Evolutionary conservation across 116 monocot species (phyloP).

Genomic region (Papilionanthe hybrid): DNA sequence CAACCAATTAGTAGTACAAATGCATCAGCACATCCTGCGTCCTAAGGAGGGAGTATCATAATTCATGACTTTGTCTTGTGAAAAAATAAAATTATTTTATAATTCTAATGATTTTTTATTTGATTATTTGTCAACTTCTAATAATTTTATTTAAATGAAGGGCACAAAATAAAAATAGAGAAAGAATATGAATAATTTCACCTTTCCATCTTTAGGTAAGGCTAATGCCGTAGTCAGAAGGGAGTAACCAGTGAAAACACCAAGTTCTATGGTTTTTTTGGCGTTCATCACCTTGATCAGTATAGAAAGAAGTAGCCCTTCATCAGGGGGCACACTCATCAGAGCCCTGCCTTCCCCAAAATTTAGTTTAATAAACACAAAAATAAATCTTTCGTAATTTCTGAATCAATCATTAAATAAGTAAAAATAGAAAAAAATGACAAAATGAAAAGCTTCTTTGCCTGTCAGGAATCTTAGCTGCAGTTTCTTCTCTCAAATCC

Average conservation of each 20-base stretch:
- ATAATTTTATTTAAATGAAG: no score
- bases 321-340: constrained; percentile 10
- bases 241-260: constrained; percentile 8
- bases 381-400: not conserved
- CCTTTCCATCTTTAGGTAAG: constrained; percentile 8
- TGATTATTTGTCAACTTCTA: no score
- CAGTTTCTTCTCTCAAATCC: not conserved
- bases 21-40: no score
- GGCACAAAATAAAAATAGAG: no score
- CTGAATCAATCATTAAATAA: not conserved
- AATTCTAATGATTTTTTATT: no score
- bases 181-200: not conserved
- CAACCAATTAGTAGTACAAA: no score
- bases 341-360: not conserved
- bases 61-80: no score
- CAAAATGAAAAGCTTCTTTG: not conserved
- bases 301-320: constrained; percentile 4
- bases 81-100: no score
- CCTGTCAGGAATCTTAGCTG: not conserved
- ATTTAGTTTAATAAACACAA: not conserved
- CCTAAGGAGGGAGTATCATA: no score
- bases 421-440: not conserved
- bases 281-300: constrained; percentile 8
- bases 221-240: constrained; percentile 4
- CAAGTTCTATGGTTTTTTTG: constrained; percentile 12